Base-by-base conservation (phyloP, 768 basidiomycete species). In the Mycena albidolilacea region DNA sequence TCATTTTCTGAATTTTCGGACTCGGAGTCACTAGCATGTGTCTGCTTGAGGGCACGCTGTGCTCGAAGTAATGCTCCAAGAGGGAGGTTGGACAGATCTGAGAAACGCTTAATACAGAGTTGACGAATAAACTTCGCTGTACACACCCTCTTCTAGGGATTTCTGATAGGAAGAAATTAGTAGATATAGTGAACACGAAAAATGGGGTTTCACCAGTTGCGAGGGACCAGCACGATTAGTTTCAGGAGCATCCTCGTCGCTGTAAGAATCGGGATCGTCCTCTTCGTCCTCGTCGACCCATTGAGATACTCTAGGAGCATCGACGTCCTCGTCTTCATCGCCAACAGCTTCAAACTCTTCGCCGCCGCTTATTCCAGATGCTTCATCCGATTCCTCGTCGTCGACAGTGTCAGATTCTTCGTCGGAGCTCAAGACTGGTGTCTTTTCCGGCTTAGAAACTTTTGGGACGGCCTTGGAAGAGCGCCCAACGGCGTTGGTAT, bases 31-130 rank as follows among this genome's bases (percentile, higher is more conserved):
- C 81, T 82, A 81, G 71, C 80, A 79, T 83, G 75, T 41, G 82
- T 83, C 54, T 84, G 84, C 9, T 83, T 82, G 19, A 95, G 83
- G 41, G 88, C 82, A 48, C 84, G 84, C 73, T 91, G 92, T n/a
- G 93, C 93, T 75, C 85, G 90, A 23, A 91, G 87, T 23, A 94
- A 83, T 7, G 90, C 84, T 6, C 91, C 91, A 15, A 95, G 85
- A 0, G 94, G 91, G 37, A 95, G 75, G 43, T 85, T 80, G 23
- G 89, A 88, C 54, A 93, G 81, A 78, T 90, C 92, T 93, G 67
- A 52, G 30, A 73, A 74, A 30, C 30, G 17, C 7, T 52, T 50
- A 30, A 61, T 11, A 65, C 37, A 38, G 11, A 41, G 30, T 52
- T 30, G 0, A 52, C 23, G 39, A 46, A 0, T 37, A 21, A 2